Evolutionary conservation across 192 early-diverging fungal genomes (phyloP).

Genomic region (Oehlia diaphana): DNA sequence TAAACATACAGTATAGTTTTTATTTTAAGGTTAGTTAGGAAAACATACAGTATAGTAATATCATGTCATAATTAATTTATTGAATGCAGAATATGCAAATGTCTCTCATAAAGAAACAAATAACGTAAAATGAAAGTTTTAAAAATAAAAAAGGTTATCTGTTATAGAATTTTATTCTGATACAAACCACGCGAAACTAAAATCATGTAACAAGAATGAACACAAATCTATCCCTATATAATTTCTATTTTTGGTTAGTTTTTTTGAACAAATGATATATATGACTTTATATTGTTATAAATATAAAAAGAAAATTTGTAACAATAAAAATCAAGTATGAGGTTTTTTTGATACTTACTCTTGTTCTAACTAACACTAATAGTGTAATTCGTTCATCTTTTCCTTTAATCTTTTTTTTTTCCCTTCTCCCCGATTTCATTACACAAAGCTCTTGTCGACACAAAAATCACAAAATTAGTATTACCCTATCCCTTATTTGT

Average conservation of each 20-base stretch:
- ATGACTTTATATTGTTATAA: neutral
- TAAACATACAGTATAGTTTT: no score
- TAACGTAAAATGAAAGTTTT: neutral
- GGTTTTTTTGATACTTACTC: neutral
- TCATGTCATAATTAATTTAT: no score
- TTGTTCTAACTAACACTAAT: no score
- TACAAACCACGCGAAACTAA: neutral
- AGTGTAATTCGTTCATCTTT: neutral
- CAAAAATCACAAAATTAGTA: neutral
- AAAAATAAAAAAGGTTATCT: neutral
- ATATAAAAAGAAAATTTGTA: neutral
- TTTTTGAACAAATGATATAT: neutral
- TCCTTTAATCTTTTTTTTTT: neutral
- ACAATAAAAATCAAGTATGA: neutral
- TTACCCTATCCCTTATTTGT: neutral
- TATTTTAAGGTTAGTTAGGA: no score
- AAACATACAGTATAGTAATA: no score
- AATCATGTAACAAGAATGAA: neutral
- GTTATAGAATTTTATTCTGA: neutral
- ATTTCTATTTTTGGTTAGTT: neutral
- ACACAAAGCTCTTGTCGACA: neutral
- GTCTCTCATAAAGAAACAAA: neutral
- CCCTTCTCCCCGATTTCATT: neutral
- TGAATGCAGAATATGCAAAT: no score
- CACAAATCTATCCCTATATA: neutral